Base-by-base conservation (phyloP, 306 rosid genomes). In the Quercus berberidifolia region DNA sequence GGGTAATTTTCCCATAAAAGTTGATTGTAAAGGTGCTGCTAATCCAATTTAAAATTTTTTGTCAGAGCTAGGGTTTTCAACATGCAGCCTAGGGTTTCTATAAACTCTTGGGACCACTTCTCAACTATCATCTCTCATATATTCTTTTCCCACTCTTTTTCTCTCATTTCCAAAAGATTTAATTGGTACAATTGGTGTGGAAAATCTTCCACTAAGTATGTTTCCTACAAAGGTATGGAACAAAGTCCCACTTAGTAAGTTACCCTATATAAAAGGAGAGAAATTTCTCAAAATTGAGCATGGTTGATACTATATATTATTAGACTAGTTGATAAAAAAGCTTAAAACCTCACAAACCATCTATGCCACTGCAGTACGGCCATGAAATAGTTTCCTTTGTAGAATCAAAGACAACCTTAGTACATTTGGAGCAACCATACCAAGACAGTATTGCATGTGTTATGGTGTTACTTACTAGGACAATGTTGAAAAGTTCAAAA, bases 101-200 rank as follows among this genome's bases (percentile, higher is more conserved):
- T 49, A 46, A 59, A 5, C 35, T 78, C 75, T 68, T 80, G 76
- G 93, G 97, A 89, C 97, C 97, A 91, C 97, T 89, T 91, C 75
- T 91, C 94, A 89, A 89, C 94, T 82, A 70, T 55, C 71, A 55
- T 76, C 60, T 65, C 60, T 65, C 41, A 76, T 55, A n/a, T 74
- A 19, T 67, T 15, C 9, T 23, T 23, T 58, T 15, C 72, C n/a
- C 56, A 60, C 41, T 57, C 64, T 68, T 52, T 71, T 71, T 78
- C 78, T 33, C 21, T 82, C 55, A 23, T 57, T 77, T 55, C 25
- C 84, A 52, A 52, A 35, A 73, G 30, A 65, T 30, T 38, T 11
- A 58, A 38, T 52, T 72, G 26, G 54, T 28, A 26, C 7, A 52
- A 52, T 43, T 51, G 46, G 20, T 20, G 15, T 17, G 6, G 21